phyloP scores from a whole-genome alignment of 176 grass and related monocot species.

The Eragrostis curvula region DNA sequence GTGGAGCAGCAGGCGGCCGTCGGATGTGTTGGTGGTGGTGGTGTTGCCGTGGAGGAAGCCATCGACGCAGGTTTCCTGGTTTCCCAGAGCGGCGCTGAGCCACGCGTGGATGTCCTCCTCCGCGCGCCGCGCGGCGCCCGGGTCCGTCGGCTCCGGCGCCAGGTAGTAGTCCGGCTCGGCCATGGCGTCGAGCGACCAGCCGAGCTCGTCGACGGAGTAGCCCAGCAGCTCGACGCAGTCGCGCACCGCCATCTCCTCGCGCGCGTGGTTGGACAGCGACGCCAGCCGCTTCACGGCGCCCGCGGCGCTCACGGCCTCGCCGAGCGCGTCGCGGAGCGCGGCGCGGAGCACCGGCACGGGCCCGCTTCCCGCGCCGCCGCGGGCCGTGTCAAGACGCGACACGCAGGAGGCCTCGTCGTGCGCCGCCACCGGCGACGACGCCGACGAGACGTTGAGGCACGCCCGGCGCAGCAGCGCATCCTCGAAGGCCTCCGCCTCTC shows the following conservation, averaged over 20 bases:
- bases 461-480: constrained; percentile 75
- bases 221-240: constrained; percentile 90
- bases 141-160: too few species aligned
- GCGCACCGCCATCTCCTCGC: constrained; percentile 79
- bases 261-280: constrained; percentile 49
- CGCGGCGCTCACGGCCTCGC: constrained; percentile 56
- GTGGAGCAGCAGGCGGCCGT: constrained; percentile 51
- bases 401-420: constrained; percentile 48
- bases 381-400: constrained; percentile 57
- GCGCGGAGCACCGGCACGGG: constrained; percentile 76
- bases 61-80: constrained; percentile 89
- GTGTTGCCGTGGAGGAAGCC: constrained; percentile 69
- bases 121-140: constrained; percentile 15
- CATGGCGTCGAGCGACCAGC: constrained; percentile 74
- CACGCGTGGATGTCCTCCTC: constrained; percentile 74
- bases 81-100: constrained; percentile 79
- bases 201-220: constrained; percentile 84
- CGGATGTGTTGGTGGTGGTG: constrained; percentile 41
- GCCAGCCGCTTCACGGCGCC: constrained; percentile 47
- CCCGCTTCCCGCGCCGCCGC: constrained; percentile 42
- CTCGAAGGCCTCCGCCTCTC: constrained; percentile 80
- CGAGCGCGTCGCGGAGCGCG: constrained; percentile 68
- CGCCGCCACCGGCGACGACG: neutral
- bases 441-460: constrained; percentile 64
- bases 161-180: constrained; percentile 12